Evolutionary conservation across 2,329 filamentous ascomycete genomes (phyloP), one percentile per base, ranked within the genome.

Genomic region (Aspergillus niger): DNA sequence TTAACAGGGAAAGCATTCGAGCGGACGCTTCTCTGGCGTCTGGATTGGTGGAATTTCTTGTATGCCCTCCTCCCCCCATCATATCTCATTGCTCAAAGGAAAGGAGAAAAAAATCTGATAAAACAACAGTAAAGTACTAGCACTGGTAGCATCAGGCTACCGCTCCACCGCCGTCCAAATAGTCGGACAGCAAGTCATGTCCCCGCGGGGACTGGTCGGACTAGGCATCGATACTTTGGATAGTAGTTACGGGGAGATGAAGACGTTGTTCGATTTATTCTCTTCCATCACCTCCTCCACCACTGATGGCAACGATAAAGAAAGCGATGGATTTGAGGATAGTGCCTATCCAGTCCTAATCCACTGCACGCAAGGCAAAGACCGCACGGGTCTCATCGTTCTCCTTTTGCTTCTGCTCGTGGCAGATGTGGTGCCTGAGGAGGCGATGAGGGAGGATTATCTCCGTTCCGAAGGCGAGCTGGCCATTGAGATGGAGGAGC

Each of bases 351-450:
- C 92, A 0, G 75, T 88, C 1, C 72, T 96, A 7, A 78, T 95
- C 2, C 91, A 96, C 75, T 97, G 92, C 75, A 95, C 92, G 0
- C 91, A 96, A 70, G 92, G 92, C 60, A 97, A 96, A 73, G 92
- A 96, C 71, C 85, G 92, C 2, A 92, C 87, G 1, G 92, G 92
- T 0, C 79, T 96, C 11, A 80, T 91, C 10, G 80, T 91, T 5
- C 79, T 89, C 43, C 79, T 96, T 3, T 75, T 89, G 0, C 30
- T 50, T 26, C 77, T 96, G 20, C 81, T 94, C 69, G 77, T 90
- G 10, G 80, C 90, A 2, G 65, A 65, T 3, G 77, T 69, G 15
- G 72, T 90, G 1, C 84, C 86, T 0, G 60, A 80, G 1, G 72
- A 81, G 0, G 89, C 86, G 2, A 87, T 96, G 44, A 80, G 85